Evolutionary conservation across 2,329 filamentous ascomycete genomes (phyloP), one percentile per base, ranked within the genome.

Genomic region (Ascosphaera acerosa): DNA sequence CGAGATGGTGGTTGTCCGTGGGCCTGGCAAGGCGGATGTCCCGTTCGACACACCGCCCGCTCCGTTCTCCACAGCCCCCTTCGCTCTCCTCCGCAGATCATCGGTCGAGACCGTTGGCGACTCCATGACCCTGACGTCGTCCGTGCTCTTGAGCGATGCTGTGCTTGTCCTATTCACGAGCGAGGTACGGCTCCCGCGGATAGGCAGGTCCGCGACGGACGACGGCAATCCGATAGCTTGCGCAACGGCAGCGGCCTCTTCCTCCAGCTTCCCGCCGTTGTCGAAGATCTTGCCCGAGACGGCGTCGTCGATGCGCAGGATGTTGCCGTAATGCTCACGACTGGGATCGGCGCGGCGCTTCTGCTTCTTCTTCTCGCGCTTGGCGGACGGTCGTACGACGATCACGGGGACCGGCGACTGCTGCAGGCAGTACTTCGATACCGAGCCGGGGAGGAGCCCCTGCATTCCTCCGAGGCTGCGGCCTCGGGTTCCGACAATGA

Each of bases 361-460:
- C 35, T 66, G 64, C 53, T 87, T 89, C 56, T 89, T 89, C 54
- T 87, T 87, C 45, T 77, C 67, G 14, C 82, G 73, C 54, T 89
- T 89, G 37, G 76, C 75, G 18, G 74, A 76, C 20, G 82, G 81
- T 3, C 82, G 68, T 6, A 91, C 82, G 18, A 92, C 82, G 18
- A 91, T 82, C 5, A 91, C 82, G 1, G 82, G 82, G 1, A 92
- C 77, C 0, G 82, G 81, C 2, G 77, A 90, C 48, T 90, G 82
- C 47, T 92, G 82, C 9, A 91, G 62, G 44, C 82, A 91, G 53
- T 91, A 92, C 47, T 91, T 91, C 16, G 78, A 89, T 28, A 91
- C 82, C 0, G 76, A 87, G 38, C 80, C 87, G 30, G 77, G 78
- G 26, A 91, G 65, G 18, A 91, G 59, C 30, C 78, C 77, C 47